Base-by-base conservation (phyloP, 768 basidiomycete genomes). In the Lyophyllum decastes region DNA sequence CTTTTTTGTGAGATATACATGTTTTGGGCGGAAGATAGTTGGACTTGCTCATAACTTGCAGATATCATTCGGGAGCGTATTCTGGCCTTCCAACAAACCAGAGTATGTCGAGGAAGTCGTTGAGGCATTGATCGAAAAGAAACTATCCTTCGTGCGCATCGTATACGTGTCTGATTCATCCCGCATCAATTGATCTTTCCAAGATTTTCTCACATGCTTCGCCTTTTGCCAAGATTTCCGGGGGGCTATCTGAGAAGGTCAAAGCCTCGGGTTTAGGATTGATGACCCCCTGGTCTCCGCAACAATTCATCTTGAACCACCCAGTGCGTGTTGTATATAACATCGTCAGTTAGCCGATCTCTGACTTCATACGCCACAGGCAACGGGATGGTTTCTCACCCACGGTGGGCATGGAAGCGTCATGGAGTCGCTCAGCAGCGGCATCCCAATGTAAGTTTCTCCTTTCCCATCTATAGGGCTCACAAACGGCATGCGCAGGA, bases 321-420 rank as follows among this genome's bases (percentile, higher is more conserved):
- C 62, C 43, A 17, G 66, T 65, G 2, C 3, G 62, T 41, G 30
- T 10, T 30, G 10, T 10, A n/a, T 16, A 19, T 19, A 12, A 14
- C 8, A 26, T 19, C 9, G 12, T 46, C 30, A 19, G 21, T 21
- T 0, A 17, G 38, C 22, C 25, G 21, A 21, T n/a, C 0, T n/a
- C 6, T 38, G 25, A 11, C 16, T 19, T 25, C 16, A 11, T 33
- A 2, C 35, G 16, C 24, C 21, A 21, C 53, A 65, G 65, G 66
- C 57, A 12, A 69, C 66, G 30, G 68, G 68, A 4, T 69, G 64
- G 64, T 65, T 66, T 35, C 26, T 69, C 27, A 61, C 51, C 2
- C 68, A 67, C 26, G 56, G 68, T 8, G 68, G 68, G 30, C 64
- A 67, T 24, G 64, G 62, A 10, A 54, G 62, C 17, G 46, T 69